These are phyloP conservation scores for Sarocladium strictum DNA, from an alignment of 2,329 filamentous ascomycete genomes.

Conservation along the genomic window DNA sequence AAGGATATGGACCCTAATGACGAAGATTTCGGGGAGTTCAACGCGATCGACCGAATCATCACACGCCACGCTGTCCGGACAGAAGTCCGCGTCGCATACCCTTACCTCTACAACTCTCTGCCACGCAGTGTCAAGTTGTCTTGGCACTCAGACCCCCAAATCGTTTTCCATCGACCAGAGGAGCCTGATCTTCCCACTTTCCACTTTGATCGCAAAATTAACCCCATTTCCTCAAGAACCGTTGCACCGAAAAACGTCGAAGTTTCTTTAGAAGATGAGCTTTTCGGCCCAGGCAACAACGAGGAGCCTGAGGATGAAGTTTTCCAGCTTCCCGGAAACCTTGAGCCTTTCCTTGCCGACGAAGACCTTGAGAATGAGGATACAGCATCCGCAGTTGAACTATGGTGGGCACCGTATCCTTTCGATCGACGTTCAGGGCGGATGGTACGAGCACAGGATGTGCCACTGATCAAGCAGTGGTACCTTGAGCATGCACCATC, in stretches of 20 bases:
- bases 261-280: slow-evolving; percentile 84
- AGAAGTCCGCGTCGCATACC: slow-evolving; percentile 91
- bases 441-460: slow-evolving; percentile 96
- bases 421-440: slow-evolving; percentile 90
- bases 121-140: slow-evolving; percentile 89
- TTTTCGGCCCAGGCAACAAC: slow-evolving; percentile 77
- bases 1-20: slow-evolving; percentile 99
- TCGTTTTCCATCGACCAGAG: slow-evolving; percentile 83
- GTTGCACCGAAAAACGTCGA: slow-evolving; percentile 94
- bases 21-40: slow-evolving; percentile 99
- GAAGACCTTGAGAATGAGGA: slow-evolving; percentile 86
- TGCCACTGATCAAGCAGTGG: slow-evolving; percentile 96
- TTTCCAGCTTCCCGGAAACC: slow-evolving; percentile 73
- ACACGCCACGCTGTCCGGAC: slow-evolving; percentile 93
- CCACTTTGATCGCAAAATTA: slow-evolving; percentile 96
- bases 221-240: slow-evolving; percentile 91
- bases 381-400: slow-evolving; percentile 81
- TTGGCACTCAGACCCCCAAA: slow-evolving; percentile 91
- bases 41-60: slow-evolving; percentile 98
- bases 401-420: slow-evolving; percentile 98
- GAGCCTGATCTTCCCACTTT: slow-evolving; percentile 89
- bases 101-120: slow-evolving; percentile 92
- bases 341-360: slow-evolving; percentile 84
- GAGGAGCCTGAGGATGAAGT: slow-evolving; percentile 71
- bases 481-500: slow-evolving; percentile 93